phyloP scores from a whole-genome alignment of 73 alveolate species.

The Stentor coeruleus region DNA sequence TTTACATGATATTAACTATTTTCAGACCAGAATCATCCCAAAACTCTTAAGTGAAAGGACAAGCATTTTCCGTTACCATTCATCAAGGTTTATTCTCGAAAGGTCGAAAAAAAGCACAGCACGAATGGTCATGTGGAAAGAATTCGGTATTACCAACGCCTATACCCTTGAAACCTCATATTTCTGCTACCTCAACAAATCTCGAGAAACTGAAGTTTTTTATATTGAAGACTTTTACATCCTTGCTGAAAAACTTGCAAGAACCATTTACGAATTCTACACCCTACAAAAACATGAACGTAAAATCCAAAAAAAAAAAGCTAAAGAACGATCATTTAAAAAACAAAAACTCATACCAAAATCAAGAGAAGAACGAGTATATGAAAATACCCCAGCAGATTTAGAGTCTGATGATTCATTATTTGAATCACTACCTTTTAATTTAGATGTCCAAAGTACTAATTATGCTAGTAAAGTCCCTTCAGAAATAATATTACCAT shows the following conservation, averaged over 20 bases:
- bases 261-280: neutral
- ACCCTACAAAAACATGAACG: neutral
- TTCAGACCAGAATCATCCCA: slow-evolving; percentile 75
- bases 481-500: neutral
- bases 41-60: slow-evolving; percentile 68
- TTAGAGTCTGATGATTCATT: neutral
- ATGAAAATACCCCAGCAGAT: neutral
- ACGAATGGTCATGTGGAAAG: slow-evolving; percentile 87
- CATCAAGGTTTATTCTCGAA: slow-evolving; percentile 71
- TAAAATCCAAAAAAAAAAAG: neutral
- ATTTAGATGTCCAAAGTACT: neutral
- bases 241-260: neutral
- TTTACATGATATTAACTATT: slow-evolving; percentile 49
- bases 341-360: too few species aligned
- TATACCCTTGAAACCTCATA: slow-evolving; percentile 79
- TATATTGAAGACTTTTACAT: neutral
- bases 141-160: slow-evolving; percentile 67
- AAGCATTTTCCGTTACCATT: slow-evolving; percentile 66
- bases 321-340: neutral
- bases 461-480: neutral
- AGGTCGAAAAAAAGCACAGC: slow-evolving; percentile 87
- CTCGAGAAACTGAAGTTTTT: slow-evolving; percentile 20
- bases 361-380: neutral
- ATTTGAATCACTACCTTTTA: neutral
- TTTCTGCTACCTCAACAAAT: slow-evolving; percentile 67